Base-by-base conservation (phyloP, 257 asterid species). In the Solanum habrochaites region DNA sequence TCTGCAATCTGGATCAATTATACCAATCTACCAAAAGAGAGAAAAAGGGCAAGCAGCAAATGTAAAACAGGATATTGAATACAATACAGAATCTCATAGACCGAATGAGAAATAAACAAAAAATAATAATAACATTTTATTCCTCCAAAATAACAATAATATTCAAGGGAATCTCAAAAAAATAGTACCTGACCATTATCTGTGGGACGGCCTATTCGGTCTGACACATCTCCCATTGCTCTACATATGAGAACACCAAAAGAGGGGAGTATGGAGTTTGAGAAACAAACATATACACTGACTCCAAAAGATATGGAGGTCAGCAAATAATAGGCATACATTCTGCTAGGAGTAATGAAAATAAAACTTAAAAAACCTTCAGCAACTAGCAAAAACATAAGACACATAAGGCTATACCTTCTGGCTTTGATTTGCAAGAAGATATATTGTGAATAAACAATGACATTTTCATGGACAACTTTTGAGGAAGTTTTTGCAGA, bases 221-320 rank as follows among this genome's bases (percentile, higher is more conserved):
- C 98, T 23, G 99, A 96, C 81, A 96, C 99, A 92, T 96, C 99
- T 31, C 99, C 99, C 98, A 94, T 95, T 23, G 99, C 98, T 91
- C 99, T 96, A 92, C 88, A 85, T 16, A 32, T 74, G 40, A 52
- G 67, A 86, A 40, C 67, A 85, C 52, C 77, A 86, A 45, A 81
- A 81, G 7, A 49, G 39, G 69, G 85, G 69, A 47, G 42, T 47
- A 42, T 31, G 18, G 85, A 49, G 67, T 49, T 81, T 49, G 85
- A 18, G 69, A 81, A 49, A 49, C 69, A 47, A 81, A 47, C 20
- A 49, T 81, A 31, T 49, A 25, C 45, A 31, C 69, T 0, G 20
- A 29, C 31, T 81, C 49, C 11, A 47, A 42, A 18, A 80, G 85
- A 80, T 31, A 49, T 49, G 21, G 45, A 81, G 37, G 45, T n/a